A percentile compares a stretch with the other conserved stretches of the same genome.
These are phyloP conservation scores for Kentomonas sorsogonicus DNA, from an alignment of 208 protist species.

Conservation along the genomic window DNA sequence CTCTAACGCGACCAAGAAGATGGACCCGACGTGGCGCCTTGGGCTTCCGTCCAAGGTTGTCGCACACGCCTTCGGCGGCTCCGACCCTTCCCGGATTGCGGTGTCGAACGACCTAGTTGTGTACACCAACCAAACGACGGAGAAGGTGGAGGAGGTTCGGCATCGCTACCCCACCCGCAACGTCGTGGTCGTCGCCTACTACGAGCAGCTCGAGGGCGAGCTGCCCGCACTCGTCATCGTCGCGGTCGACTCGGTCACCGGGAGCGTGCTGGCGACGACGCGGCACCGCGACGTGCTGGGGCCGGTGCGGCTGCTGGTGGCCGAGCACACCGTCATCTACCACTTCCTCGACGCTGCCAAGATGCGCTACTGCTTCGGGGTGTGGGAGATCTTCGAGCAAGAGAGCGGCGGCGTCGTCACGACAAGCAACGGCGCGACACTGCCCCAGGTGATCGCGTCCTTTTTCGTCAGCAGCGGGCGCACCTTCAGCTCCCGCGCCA, in stretches of 20 bases:
- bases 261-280: constrained; percentile 66
- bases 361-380: constrained; percentile 78
- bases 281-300: constrained; percentile 77
- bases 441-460: constrained; percentile 67
- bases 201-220: constrained; percentile 49
- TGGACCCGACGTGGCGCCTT: constrained; percentile 52
- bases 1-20: constrained; percentile 16
- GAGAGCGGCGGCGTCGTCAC: constrained; percentile 36
- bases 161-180: constrained; percentile 80
- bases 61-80: constrained; percentile 51
- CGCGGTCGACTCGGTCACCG: constrained; percentile 77
- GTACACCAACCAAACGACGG: constrained; percentile 61
- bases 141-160: constrained; percentile 73
- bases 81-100: constrained; percentile 40
- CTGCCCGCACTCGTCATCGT: constrained; percentile 65
- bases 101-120: constrained; percentile 70
- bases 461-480: constrained; percentile 57
- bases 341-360: constrained; percentile 81
- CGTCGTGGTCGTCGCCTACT: constrained; percentile 74
- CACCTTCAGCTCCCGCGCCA: constrained; percentile 74
- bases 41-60: constrained; percentile 57
- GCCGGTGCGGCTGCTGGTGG: constrained; percentile 67
- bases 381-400: constrained; percentile 86
- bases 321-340: constrained; percentile 80
- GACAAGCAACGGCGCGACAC: constrained; percentile 57